Evolutionary conservation across 164 flowering plant species (phyloP), one percentile per base, ranked within the genome.

Genomic region (Piper longum): DNA sequence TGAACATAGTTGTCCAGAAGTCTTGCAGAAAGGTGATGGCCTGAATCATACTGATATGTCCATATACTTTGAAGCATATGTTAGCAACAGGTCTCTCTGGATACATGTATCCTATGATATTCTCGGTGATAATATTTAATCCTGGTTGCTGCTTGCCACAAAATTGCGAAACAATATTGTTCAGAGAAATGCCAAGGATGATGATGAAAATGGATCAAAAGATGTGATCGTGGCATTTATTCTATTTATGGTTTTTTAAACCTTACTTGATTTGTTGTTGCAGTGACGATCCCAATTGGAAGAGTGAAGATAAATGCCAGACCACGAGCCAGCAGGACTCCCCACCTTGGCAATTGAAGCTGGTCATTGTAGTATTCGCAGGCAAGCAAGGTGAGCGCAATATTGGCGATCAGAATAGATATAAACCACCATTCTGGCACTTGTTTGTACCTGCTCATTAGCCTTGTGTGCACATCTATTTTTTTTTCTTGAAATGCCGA

Each of bases 341-440:
- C 92, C 92, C 96, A 88, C 91, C 92, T 86, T 17, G 96, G 96
- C 65, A 88, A 57, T 61, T 88, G 96, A 71, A 86, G 90, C 56
- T 84, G 91, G 0, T 75, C 81, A 40, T 79, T 84, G 83, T 78
- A 85, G 59, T 83, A 85, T 67, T 83, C 75, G 56, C 89, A 86
- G 19, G 85, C 79, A 52, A 84, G 81, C 7, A 85, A 71, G 52
- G 89, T 82, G 57, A 65, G 64, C 1, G 76, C 88, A 63, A 88
- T 76, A 72, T 83, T 88, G 1, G 16, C 75, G 7, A 84, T 9
- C 6, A 88, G 85, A 42, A 86, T 86, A 69, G 64, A 45, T 64
- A 76, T 59, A 63, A 88, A 88, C 91, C 96, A 88, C 90, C 87
- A 88, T 67, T 86, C 82, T 0, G 96, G 96, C n/a, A 82, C 91